Base-by-base conservation (phyloP, 331 rosid species). In the Malus hybrid region DNA sequence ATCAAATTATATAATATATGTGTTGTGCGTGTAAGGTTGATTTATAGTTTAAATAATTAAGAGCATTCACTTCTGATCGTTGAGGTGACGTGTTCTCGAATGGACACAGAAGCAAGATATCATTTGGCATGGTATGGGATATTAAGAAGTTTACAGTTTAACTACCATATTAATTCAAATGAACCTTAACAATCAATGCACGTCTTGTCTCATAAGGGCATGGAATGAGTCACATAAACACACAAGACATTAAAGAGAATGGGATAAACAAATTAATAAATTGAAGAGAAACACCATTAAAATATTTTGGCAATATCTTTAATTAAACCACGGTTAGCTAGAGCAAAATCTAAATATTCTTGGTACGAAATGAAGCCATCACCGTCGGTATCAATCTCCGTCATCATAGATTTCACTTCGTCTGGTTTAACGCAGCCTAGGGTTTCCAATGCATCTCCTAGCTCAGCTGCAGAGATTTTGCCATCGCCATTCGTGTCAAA, bases 281-380 rank as follows among this genome's bases (percentile, higher is more conserved):
- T 52, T 52, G 10, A 52, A 52, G 57, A 52, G n/a, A 6, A 52
- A 16, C 20, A 0, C 10, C 0, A 1, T 83, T 78, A 81, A 79
- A 93, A 89, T 56, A 93, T 83, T 87, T 89, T 93, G n/a, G 90
- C 97, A 60, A 90, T 86, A 71, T 93, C 93, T 81, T 64, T 90
- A 13, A 93, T 67, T 68, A 90, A 78, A 50, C 92, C 96, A 56
- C 82, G 83, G 79, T 93, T 93, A 31, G 90, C 90, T 6, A n/a
- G 32, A 1, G 97, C 95, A 12, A 93, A 93, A 4, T 62, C 79
- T 1, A 84, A 50, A 78, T 86, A 93, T 61, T 93, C 98, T 9
- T 89, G 76, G 0, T 71, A 71, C 0, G 98, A 90, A 80, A 93
- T 93, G 86, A 69, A 86, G 5, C 93, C 97, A 5, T 93, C 93